phyloP scores from a whole-genome alignment of 306 rosid genomes.

The Clitoria ternatea region DNA sequence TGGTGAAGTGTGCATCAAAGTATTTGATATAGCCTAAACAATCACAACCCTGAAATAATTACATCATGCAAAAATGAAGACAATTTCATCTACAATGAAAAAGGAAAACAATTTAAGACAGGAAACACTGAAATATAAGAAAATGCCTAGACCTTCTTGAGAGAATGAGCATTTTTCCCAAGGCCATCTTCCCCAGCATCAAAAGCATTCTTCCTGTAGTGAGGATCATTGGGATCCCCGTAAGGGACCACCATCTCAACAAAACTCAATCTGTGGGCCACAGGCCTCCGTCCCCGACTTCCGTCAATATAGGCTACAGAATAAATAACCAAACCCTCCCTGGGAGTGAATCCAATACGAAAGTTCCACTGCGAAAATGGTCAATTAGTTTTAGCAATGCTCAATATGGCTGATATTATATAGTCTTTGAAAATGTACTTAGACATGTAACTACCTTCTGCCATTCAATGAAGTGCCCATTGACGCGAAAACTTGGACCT shows the following conservation, averaged over 20 bases:
- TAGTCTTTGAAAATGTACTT: slow-evolving; percentile 7
- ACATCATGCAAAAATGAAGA: slow-evolving; percentile 7
- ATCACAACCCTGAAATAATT: slow-evolving; percentile 68
- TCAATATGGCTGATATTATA: background rate
- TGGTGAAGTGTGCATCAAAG: slow-evolving; percentile 72
- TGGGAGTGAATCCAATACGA: slow-evolving; percentile 74
- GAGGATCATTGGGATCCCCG: slow-evolving; percentile 88
- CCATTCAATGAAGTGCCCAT: slow-evolving; percentile 72
- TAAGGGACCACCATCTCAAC: slow-evolving; percentile 90
- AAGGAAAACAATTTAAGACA: background rate
- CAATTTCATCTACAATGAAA: slow-evolving; percentile 13
- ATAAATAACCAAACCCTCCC: slow-evolving; percentile 66
- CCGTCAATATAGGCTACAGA: slow-evolving; percentile 74
- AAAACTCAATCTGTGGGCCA: slow-evolving; percentile 73
- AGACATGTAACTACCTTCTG: slow-evolving; percentile 51
- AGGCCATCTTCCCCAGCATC: slow-evolving; percentile 89
- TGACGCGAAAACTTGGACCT: slow-evolving; percentile 81
- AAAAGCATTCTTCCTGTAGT: slow-evolving; percentile 80
- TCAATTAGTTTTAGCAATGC: slow-evolving; percentile 3
- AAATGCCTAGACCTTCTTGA: slow-evolving; percentile 55
- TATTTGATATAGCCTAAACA: slow-evolving; percentile 73
- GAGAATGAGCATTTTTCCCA: slow-evolving; percentile 83
- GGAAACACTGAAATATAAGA: background rate
- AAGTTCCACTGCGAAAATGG: slow-evolving; percentile 70
- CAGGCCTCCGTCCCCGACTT: slow-evolving; percentile 73